Conservation (phyloP, 2,329 filamentous ascomycete genomes). For the Immersiporthe knoxdaviesiana region DNA sequence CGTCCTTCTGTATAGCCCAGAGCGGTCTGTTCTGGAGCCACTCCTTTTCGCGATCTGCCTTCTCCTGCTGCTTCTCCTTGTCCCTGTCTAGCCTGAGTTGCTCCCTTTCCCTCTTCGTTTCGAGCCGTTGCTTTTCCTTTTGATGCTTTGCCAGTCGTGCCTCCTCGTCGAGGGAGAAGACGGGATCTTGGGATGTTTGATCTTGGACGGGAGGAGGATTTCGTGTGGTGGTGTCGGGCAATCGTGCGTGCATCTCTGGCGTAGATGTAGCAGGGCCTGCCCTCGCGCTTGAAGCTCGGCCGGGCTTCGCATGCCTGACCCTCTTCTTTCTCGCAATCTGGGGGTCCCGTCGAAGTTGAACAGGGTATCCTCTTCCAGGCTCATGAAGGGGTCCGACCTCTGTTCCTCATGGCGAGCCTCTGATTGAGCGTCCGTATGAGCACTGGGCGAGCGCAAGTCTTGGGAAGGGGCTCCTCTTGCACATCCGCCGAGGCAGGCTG, state of each 20-base stretch:
- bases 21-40: constrained; percentile 27
- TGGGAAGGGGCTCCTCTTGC: not conserved
- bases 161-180: constrained; percentile 2
- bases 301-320: not conserved
- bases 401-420: not conserved
- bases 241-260: not conserved
- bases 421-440: not conserved
- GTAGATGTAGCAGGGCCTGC: not conserved
- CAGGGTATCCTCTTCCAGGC: not conserved
- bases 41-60: constrained; percentile 35
- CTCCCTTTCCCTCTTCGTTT: constrained; percentile 35
- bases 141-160: constrained; percentile 31
- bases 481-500: not conserved
- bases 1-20: constrained; percentile 79
- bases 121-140: constrained; percentile 49
- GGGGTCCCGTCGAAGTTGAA: not conserved
- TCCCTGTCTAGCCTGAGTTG: constrained; percentile 38
- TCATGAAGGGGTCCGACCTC: not conserved
- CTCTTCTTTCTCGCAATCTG: constrained; percentile 3
- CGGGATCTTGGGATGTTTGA: not conserved
- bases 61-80: constrained; percentile 34
- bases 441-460: not conserved
- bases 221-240: not conserved
- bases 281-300: not conserved
- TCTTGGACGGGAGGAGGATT: not conserved